Conservation (phyloP, 2,329 filamentous ascomycete species). For the Aspergillus texensis region DNA sequence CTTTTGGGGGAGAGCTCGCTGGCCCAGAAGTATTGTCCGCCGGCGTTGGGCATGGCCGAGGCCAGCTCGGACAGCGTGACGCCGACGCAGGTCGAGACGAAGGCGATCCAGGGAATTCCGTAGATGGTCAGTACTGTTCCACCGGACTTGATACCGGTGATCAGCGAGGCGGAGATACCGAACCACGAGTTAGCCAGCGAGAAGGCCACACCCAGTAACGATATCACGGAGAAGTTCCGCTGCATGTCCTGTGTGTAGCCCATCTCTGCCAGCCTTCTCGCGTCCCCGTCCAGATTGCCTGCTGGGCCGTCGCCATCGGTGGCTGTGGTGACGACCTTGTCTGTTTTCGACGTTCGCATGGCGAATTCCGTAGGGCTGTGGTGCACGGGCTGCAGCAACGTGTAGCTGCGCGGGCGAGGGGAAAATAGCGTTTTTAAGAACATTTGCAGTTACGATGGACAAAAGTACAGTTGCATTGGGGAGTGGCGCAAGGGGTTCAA, state of each 20-base stretch:
- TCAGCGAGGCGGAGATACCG: conserved; percentile 51
- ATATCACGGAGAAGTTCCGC: conserved; percentile 53
- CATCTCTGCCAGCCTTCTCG: conserved; percentile 48
- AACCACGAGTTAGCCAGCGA: conserved; percentile 57
- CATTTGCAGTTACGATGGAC: background rate
- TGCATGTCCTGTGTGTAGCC: conserved; percentile 50
- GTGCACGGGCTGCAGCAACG: background rate
- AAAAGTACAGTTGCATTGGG: background rate
- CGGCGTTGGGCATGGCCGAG: conserved; percentile 53
- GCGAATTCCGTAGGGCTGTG: background rate
- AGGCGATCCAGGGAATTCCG: conserved; percentile 49
- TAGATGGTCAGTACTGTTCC: conserved; percentile 54
- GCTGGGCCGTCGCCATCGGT: background rate
- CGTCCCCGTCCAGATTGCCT: conserved; percentile 34
- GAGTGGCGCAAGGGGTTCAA: background rate
- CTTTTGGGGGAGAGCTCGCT: conserved; percentile 50
- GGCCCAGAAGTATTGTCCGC: conserved; percentile 57
- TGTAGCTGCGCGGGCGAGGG: background rate
- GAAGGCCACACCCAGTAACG: conserved; percentile 53
- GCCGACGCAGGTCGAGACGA: conserved; percentile 50
- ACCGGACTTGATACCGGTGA: conserved; percentile 55
- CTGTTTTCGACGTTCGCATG: background rate
- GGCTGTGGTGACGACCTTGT: background rate
- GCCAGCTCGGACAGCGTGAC: conserved; percentile 51
- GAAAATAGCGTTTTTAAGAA: background rate